Percentiles rank a stretch among this genome's conserved stretches.
phyloP scores from a whole-genome alignment of 1,139 yeast genomes.

The Yamadazyma sp. region DNA sequence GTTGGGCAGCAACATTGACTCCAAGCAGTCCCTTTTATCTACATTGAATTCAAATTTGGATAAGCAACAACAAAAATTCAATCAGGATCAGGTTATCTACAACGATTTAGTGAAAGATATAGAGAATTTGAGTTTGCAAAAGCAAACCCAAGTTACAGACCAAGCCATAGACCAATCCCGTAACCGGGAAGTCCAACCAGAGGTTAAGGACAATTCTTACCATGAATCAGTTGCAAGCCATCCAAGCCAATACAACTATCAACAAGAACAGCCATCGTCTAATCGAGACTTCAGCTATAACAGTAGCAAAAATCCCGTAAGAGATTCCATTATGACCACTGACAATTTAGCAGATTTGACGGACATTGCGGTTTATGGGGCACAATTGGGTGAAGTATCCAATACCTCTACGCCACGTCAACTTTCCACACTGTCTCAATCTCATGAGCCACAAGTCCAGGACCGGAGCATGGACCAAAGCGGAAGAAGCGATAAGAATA shows the following conservation, averaged over 20 bases:
- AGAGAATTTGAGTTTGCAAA: constrained; percentile 25
- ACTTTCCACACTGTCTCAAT: constrained; percentile 1
- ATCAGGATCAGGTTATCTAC: constrained; percentile 11
- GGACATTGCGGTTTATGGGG: constrained; percentile 46
- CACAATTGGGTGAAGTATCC: constrained; percentile 26
- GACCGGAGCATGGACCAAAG: background rate
- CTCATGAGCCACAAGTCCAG: background rate
- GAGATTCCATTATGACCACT: constrained; percentile 15
- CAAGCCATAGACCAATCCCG: background rate
- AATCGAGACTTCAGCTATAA: background rate
- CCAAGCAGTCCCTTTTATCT: constrained; percentile 16
- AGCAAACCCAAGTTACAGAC: constrained; percentile 10
- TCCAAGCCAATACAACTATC: background rate
- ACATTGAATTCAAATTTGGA: constrained; percentile 17
- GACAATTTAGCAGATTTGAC: constrained; percentile 44
- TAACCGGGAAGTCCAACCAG: background rate
- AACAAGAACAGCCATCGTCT: background rate
- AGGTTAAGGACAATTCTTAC: background rate
- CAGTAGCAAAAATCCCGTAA: constrained; percentile 4
- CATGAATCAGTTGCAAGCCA: background rate
- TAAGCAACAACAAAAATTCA: constrained; percentile 16
- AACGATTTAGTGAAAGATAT: constrained; percentile 24
- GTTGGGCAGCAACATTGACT: constrained; percentile 20
- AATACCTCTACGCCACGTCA: constrained; percentile 9
- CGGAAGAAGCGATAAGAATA: constrained; percentile 23